phyloP scores from a whole-genome alignment of 305 asterid genomes.

The Plantago coronopus region DNA sequence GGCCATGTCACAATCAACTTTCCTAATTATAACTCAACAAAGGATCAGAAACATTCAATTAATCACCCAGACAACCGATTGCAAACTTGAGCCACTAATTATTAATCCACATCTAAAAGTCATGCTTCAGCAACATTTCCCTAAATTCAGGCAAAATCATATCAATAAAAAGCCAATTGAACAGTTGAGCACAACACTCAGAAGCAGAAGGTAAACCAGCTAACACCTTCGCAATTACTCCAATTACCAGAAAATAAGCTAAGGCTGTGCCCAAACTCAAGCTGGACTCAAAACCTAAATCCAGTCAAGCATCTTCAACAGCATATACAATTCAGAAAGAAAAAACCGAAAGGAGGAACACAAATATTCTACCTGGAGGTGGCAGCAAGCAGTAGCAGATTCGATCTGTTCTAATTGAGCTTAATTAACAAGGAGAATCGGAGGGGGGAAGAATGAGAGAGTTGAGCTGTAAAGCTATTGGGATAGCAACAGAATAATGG shows the following conservation, averaged over 20 bases:
- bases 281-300: conserved; percentile 9
- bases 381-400: conserved; percentile 26
- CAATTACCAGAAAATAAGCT: too few relatives aligned
- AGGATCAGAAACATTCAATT: conserved; percentile 19
- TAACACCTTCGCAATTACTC: conserved; percentile 15
- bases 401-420: conserved; percentile 33
- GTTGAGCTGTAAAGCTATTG: conserved; percentile 49
- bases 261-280: neutral
- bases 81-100: neutral
- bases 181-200: too few relatives aligned
- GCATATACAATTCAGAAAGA: neutral
- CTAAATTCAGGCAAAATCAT: conserved; percentile 16
- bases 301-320: neutral
- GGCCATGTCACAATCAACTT: neutral
- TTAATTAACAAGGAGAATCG: neutral
- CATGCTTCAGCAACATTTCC: conserved; percentile 10
- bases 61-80: conserved; percentile 6
- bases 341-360: neutral
- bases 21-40: conserved; percentile 6
- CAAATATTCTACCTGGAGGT: conserved; percentile 15
- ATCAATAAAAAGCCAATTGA: conserved; percentile 15
- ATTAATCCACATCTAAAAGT: conserved; percentile 18
- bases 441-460: conserved; percentile 23
- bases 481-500: conserved; percentile 36
- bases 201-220: conserved; percentile 19